Base-by-base conservation (phyloP, 805 yeast genomes). In the Lipomyces chichibuensis region DNA sequence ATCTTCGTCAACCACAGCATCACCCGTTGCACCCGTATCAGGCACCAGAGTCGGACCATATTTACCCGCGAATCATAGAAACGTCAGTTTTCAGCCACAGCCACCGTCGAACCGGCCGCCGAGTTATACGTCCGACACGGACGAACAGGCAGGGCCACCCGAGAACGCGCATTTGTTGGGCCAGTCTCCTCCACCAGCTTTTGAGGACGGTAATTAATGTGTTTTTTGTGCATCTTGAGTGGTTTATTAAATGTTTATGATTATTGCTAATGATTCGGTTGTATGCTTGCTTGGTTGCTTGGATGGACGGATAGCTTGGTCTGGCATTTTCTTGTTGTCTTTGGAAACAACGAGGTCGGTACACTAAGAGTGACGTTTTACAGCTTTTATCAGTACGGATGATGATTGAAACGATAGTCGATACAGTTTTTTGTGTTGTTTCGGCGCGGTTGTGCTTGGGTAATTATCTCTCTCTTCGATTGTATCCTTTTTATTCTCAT, bases 111-210 rank as follows among this genome's bases (percentile, higher is more conserved):
- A 68, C 57, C 37, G 67, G 37, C 71, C 71, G 13, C 71, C 71
- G 13, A 66, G 70, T 27, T 68, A 68, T 52, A 63, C 59, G 3
- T 65, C 69, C 7, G 71, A 68, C 23, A 58, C 55, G 29, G 70
- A 68, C 14, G 60, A 43, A 33, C 66, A 56, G 55, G 59, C 57
- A 7, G 59, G 61, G 8, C 60, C 57, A n/a, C 54, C 67, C 6
- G 71, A 68, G 61, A 53, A 66, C 4, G 71, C 69, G 25, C 67
- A 62, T 27, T 57, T 68, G 56, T 51, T 68, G 17, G 71, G 71
- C 14, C 65, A 67, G 53, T 68, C 71, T 14, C 71, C 71, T 33
- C 71, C 71, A 13, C 71, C 71, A 33, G 67, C 64, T 14, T 68
- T 68, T 60, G 71, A 68, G n/a, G 69, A 66, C 52, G 14, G 27